These are phyloP conservation scores for Rutstroemia sp. DNA, from an alignment of 2,329 filamentous ascomycete species.

Conservation along the genomic window DNA sequence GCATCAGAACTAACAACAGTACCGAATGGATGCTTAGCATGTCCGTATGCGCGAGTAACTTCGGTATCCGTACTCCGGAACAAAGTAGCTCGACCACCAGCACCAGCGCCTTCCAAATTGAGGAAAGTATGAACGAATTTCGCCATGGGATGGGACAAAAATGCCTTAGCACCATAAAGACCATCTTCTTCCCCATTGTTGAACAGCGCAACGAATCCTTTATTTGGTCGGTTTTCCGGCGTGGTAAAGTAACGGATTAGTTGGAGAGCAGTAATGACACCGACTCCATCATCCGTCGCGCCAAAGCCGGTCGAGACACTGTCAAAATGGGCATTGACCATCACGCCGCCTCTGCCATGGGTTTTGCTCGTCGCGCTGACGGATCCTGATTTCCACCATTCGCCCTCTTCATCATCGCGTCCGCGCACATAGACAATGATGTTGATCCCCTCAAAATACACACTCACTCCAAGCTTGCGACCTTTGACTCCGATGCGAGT, in stretches of 20 bases:
- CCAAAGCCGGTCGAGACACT: slow-evolving; percentile 88
- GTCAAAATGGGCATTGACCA: slow-evolving; percentile 89
- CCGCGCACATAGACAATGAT: slow-evolving; percentile 88
- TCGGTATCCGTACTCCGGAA: slow-evolving; percentile 86
- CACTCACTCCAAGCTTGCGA: slow-evolving; percentile 34
- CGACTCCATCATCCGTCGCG: slow-evolving; percentile 89
- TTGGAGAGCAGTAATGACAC: slow-evolving; percentile 79
- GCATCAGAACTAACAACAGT: slow-evolving; percentile 76
- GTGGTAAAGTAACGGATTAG: slow-evolving; percentile 80
- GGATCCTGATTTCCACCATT: slow-evolving; percentile 58
- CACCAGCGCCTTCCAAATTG: slow-evolving; percentile 91
- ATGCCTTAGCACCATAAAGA: slow-evolving; percentile 78
- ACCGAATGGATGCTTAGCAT: slow-evolving; percentile 70
- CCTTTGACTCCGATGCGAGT: slow-evolving; percentile 30
- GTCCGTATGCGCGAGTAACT: slow-evolving; percentile 71
- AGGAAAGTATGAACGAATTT: slow-evolving; percentile 80
- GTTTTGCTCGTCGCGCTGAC: slow-evolving; percentile 32
- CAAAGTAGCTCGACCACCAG: slow-evolving; percentile 77
- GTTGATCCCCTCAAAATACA: slow-evolving; percentile 91
- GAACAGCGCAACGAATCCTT: slow-evolving; percentile 75
- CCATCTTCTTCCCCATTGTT: slow-evolving; percentile 97
- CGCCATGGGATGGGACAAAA: slow-evolving; percentile 74
- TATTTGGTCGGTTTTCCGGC: slow-evolving; percentile 61
- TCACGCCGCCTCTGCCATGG: slow-evolving; percentile 63
- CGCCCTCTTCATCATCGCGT: slow-evolving; percentile 60